These are phyloP conservation scores for Boletus semigastroideus DNA, from an alignment of 1,284 basidiomycete species.

Conservation along the genomic window DNA sequence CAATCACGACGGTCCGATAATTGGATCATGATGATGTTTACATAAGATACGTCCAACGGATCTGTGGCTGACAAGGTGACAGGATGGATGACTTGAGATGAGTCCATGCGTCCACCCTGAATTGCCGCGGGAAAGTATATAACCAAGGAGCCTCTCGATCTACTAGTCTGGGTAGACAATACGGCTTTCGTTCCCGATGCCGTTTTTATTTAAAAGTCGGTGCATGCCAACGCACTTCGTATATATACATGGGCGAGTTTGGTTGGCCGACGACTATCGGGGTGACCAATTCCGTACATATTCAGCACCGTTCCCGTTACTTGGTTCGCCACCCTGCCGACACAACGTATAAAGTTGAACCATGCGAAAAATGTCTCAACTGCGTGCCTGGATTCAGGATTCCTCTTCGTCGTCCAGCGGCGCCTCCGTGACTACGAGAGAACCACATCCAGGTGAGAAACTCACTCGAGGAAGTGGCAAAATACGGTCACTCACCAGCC, in stretches of 20 bases:
- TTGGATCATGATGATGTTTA: background rate
- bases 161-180: background rate
- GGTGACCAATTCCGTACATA: background rate
- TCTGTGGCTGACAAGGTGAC: background rate
- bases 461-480: background rate
- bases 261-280: background rate
- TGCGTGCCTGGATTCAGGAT: slow-evolving; percentile 2
- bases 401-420: background rate
- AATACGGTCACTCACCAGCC: slow-evolving; percentile 3
- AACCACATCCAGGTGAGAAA: slow-evolving; percentile 14
- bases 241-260: background rate
- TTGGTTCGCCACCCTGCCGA: background rate
- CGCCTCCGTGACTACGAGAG: background rate
- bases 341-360: background rate
- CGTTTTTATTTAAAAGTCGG: background rate
- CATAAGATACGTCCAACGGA: background rate
- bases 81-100: background rate
- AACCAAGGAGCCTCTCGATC: background rate
- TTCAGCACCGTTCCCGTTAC: background rate
- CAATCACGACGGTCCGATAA: background rate
- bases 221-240: background rate
- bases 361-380: slow-evolving; percentile 1
- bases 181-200: background rate
- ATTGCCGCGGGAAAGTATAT: background rate
- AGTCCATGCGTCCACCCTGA: background rate